Evolutionary conservation across 2,329 filamentous ascomycete species (phyloP).

Genomic region (Alternaria gansuensis): DNA sequence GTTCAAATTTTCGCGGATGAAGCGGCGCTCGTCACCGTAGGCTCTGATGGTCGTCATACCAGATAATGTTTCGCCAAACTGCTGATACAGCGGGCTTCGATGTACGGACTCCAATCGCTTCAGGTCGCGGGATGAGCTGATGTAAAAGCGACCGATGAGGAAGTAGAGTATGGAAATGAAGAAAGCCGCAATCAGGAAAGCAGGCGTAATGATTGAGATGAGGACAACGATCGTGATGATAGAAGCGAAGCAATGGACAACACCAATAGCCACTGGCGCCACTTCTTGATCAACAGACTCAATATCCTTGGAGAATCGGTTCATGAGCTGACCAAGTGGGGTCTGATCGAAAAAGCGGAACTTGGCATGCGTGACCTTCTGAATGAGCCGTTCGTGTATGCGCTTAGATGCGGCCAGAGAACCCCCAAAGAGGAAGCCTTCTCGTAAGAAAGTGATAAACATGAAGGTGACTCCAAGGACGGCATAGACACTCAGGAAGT

Average conservation of each 20-base stretch:
- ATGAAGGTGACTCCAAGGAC: constrained; percentile 80
- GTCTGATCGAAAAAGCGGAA: constrained; percentile 99
- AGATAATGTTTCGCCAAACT: constrained; percentile 93
- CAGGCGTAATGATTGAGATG: constrained; percentile 88
- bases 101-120: constrained; percentile 95
- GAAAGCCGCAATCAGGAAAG: constrained; percentile 84
- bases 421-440: constrained; percentile 90
- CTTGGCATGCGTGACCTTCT: constrained; percentile 82
- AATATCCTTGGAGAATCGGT: constrained; percentile 97
- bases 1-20: constrained; percentile 87
- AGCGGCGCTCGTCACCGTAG: constrained; percentile 91
- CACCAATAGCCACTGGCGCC: constrained; percentile 84
- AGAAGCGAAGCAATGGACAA: constrained; percentile 71
- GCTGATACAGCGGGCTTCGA: constrained; percentile 93
- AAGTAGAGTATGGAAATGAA: constrained; percentile 88
- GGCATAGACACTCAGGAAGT: constrained; percentile 86
- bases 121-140: constrained; percentile 90
- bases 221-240: constrained; percentile 86
- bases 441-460: constrained; percentile 80
- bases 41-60: constrained; percentile 97
- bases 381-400: constrained; percentile 81
- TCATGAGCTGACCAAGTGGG: constrained; percentile 95
- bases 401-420: constrained; percentile 87
- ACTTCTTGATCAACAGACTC: constrained; percentile 96
- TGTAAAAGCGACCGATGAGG: constrained; percentile 84